Evolutionary conservation across 805 yeast species (phyloP).

Genomic region (Pichia eremophila): DNA sequence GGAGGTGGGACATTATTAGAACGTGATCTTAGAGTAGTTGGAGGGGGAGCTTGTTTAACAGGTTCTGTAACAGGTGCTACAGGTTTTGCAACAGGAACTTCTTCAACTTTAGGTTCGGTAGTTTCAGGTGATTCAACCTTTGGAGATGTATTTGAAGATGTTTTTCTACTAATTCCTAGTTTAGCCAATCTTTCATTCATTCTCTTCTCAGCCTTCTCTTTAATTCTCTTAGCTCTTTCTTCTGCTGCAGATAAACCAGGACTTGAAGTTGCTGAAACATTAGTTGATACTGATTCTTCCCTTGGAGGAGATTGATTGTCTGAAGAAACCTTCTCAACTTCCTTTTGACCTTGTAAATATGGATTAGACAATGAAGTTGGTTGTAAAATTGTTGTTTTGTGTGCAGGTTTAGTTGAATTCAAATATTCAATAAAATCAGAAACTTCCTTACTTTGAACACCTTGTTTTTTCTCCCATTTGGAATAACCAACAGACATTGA

Average conservation of each 20-base stretch:
- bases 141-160: constrained; percentile 6
- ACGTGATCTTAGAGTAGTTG: constrained; percentile 15
- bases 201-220: constrained; percentile 70
- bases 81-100: neutral
- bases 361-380: constrained; percentile 3
- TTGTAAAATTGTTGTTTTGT: constrained; percentile 1
- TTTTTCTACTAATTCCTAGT: constrained; percentile 43
- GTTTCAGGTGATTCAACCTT: constrained; percentile 6
- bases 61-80: neutral
- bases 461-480: constrained; percentile 78
- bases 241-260: constrained; percentile 32
- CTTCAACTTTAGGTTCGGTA: neutral
- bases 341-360: neutral
- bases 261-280: neutral
- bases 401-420: constrained; percentile 25
- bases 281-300: neutral
- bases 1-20: neutral
- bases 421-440: constrained; percentile 51
- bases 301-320: neutral
- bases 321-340: neutral
- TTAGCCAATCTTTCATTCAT: constrained; percentile 83
- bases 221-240: constrained; percentile 70
- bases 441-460: constrained; percentile 57
- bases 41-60: constrained; percentile 8
- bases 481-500: constrained; percentile 41